Evolutionary conservation across 495 filamentous ascomycete genomes (phyloP).

Genomic region (Penicillium dipodomyicola): DNA sequence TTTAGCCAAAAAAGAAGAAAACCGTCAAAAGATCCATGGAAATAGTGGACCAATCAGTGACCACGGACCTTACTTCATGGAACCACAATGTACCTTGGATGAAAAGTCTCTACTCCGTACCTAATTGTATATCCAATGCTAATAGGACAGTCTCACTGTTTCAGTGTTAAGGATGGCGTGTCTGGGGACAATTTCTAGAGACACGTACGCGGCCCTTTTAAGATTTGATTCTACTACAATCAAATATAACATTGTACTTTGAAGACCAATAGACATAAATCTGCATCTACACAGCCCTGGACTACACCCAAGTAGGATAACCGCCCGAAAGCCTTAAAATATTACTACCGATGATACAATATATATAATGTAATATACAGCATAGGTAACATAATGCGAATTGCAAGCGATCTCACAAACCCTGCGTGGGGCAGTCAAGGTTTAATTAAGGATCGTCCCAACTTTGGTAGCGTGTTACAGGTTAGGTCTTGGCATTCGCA

Average conservation of each 20-base stretch:
- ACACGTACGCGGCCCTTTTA: constrained; percentile 6
- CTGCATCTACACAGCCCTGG: constrained; percentile 7
- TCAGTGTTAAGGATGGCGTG: not conserved
- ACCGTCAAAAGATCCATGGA: not conserved
- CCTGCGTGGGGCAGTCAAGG: constrained; percentile 39
- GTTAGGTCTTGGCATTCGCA: constrained; percentile 32
- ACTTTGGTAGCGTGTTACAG: constrained; percentile 37
- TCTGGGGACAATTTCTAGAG: not conserved
- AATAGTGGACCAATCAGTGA: constrained; percentile 18
- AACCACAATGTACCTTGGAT: constrained; percentile 20
- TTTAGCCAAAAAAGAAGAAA: not conserved
- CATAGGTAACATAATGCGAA: not conserved
- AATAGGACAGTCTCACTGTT: constrained; percentile 19
- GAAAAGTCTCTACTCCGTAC: constrained; percentile 5
- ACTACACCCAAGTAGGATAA: constrained; percentile 22
- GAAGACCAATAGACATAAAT: constrained; percentile 9
- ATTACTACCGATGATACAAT: not conserved
- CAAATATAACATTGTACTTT: not conserved
- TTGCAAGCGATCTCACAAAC: constrained; percentile 26
- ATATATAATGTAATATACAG: not conserved
- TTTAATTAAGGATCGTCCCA: constrained; percentile 48
- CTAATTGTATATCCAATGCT: constrained; percentile 3
- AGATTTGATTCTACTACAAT: not conserved
- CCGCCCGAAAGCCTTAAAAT: constrained; percentile 15
- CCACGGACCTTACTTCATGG: constrained; percentile 14